phyloP scores from a whole-genome alignment of 2,329 filamentous ascomycete species.

The Diplodia mutila region DNA sequence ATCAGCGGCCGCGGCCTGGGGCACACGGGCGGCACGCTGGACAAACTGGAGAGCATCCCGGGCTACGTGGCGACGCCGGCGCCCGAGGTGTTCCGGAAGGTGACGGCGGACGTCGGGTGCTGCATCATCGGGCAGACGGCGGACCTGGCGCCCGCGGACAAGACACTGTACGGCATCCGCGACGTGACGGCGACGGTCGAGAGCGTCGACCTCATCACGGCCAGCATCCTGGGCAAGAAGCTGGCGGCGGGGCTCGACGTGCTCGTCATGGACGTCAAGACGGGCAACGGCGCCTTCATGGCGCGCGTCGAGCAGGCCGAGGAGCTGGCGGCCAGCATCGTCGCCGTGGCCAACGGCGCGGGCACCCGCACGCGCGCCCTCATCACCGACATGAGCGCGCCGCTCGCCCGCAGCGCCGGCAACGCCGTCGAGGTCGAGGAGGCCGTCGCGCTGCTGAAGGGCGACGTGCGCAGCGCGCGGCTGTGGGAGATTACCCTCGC shows the following conservation, averaged over 20 bases:
- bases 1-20: conserved; percentile 23
- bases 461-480: conserved; percentile 17
- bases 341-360: conserved; percentile 23
- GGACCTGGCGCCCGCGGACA: conserved; percentile 24
- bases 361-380: conserved; percentile 20
- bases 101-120: conserved; percentile 18
- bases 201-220: conserved; percentile 25
- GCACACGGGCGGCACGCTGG: conserved; percentile 26
- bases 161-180: conserved; percentile 25
- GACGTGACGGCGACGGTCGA: conserved; percentile 26
- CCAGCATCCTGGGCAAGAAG: conserved; percentile 25
- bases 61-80: conserved; percentile 18
- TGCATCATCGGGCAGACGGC: conserved; percentile 26
- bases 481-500: conserved; percentile 25
- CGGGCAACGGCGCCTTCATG: conserved; percentile 26
- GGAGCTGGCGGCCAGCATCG: conserved; percentile 18
- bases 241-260: conserved; percentile 24
- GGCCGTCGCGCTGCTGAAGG: conserved; percentile 24
- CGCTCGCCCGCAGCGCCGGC: conserved; percentile 21
- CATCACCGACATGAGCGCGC: conserved; percentile 22
- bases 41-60: conserved; percentile 26
- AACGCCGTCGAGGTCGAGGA: conserved; percentile 26
- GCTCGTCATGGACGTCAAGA: conserved; percentile 26
- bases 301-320: conserved; percentile 4
- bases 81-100: conserved; percentile 15